phyloP scores from a whole-genome alignment of 768 basidiomycete species.

The Russula vinacea region DNA sequence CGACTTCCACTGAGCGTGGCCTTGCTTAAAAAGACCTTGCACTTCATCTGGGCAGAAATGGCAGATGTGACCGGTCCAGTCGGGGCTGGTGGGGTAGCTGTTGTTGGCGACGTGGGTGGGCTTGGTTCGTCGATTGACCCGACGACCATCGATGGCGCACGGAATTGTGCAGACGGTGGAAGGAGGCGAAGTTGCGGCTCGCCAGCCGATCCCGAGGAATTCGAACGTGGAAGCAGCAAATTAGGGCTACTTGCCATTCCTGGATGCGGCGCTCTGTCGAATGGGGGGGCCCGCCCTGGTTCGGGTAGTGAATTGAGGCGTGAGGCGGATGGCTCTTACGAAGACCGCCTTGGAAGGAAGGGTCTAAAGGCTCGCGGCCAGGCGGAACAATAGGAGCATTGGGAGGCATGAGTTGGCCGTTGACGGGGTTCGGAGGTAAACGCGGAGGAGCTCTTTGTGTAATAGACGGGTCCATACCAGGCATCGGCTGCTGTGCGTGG shows the following conservation, averaged over 20 bases:
- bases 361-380: conserved; percentile 32
- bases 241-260: conserved; percentile 34
- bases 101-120: conserved; percentile 79
- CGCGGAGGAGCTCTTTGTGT: conserved; percentile 8
- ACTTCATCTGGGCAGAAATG: conserved; percentile 90
- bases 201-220: conserved; percentile 35
- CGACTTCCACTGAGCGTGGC: conserved; percentile 97
- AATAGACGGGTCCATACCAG: conserved; percentile 3
- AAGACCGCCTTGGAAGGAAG: conserved; percentile 36
- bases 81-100: conserved; percentile 46
- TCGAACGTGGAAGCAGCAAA: conserved; percentile 32
- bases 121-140: conserved; percentile 65
- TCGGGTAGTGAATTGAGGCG: conserved; percentile 55
- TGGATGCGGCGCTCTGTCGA: conserved; percentile 42
- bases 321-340: conserved; percentile 57
- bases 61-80: conserved; percentile 71
- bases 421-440: conserved; percentile 7
- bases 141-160: conserved; percentile 50
- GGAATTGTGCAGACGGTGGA: conserved; percentile 62
- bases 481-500: conserved; percentile 12
- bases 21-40: conserved; percentile 97
- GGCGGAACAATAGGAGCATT: conserved; percentile 14
- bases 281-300: conserved; percentile 29
- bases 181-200: conserved; percentile 50
- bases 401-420: conserved; percentile 11